Base-by-base conservation (phyloP, 306 rosid species). In the Cucurbita ficifolia region DNA sequence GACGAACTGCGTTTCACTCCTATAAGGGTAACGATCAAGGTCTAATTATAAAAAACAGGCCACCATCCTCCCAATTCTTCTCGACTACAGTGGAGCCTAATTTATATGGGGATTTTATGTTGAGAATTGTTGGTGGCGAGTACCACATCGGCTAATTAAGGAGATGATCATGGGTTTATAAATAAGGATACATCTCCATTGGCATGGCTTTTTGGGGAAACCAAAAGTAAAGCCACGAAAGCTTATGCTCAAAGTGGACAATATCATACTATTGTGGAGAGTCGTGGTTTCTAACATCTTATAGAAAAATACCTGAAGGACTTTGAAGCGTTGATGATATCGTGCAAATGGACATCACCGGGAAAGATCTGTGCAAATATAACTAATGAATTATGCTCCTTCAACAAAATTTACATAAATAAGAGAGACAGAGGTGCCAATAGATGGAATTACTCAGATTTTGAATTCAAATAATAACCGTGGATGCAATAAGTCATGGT, bases 281-380 rank as follows among this genome's bases (percentile, higher is more conserved):
- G 33, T 2, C 3, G 33, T 29, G 33, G 33, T 29, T 29, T 29
- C 33, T 29, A 29, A 29, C 33, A 29, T 29, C 29, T 42, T 72
- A 55, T 40, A 82, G 50, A 67, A 56, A 50, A 87, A 76, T 73
- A 94, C 99, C 97, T 81, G 84, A 82, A 52, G 68, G 86, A 72
- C 79, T 84, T 87, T 40, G 95, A 87, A 76, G 86, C 75, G 75
- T 84, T 88, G 76, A 87, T 75, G 82, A 94, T 82, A 82, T 87
- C 91, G 29, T 64, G 81, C 78, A 94, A 64, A 72, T 67, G 73
- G 55, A 94, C 82, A 78, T 89, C 90, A 79, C 81, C 91, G 38
- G 98, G 97, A 81, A 87, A 86, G 75, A 90, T 86, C 98, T 94
- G 81, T 64, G 81, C 48, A 82, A 55, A 42, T 79, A 69, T 79